Conservation (phyloP, 2,329 filamentous ascomycete species). For the Elsinoe australis region DNA sequence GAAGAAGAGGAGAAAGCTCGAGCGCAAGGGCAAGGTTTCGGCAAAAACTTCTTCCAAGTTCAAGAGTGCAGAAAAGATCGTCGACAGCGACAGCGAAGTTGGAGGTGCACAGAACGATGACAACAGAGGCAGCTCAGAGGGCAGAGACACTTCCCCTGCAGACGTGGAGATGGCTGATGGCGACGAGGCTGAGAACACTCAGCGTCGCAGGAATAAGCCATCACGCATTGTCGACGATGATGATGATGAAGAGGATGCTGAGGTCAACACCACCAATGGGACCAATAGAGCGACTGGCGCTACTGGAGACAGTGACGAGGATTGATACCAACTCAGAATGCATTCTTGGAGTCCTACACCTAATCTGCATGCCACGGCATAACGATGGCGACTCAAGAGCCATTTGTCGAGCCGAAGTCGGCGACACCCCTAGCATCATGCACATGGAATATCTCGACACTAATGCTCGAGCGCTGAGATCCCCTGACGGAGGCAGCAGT, state of each 20-base stretch:
- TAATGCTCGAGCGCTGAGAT: too few relatives aligned
- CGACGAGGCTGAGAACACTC: constrained; percentile 19
- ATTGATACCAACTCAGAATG: constrained; percentile 1
- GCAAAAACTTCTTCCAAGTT: constrained; percentile 51
- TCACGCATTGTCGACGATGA: constrained; percentile 30
- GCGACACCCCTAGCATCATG: too few relatives aligned
- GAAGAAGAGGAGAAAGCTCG: constrained; percentile 55
- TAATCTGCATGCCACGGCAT: background rate
- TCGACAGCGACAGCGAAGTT: constrained; percentile 62
- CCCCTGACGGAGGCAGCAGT: too few relatives aligned
- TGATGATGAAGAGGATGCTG: constrained; percentile 23
- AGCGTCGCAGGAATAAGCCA: constrained; percentile 26
- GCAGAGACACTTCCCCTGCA: constrained; percentile 26
- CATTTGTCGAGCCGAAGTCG: too few relatives aligned
- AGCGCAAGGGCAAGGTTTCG: constrained; percentile 42
- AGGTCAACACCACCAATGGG: constrained; percentile 23
- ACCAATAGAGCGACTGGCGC: constrained; percentile 13
- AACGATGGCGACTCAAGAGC: too few relatives aligned
- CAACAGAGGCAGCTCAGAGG: constrained; percentile 28
- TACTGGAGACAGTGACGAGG: constrained; percentile 18
- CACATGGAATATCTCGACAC: too few relatives aligned
- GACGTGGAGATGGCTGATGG: constrained; percentile 20
- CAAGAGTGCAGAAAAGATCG: constrained; percentile 78
- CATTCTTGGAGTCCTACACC: background rate
- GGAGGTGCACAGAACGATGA: constrained; percentile 28